Evolutionary conservation across 1,139 yeast species (phyloP), one percentile per base, ranked within the genome.

Genomic region (Sugiyamaella paludigena): DNA sequence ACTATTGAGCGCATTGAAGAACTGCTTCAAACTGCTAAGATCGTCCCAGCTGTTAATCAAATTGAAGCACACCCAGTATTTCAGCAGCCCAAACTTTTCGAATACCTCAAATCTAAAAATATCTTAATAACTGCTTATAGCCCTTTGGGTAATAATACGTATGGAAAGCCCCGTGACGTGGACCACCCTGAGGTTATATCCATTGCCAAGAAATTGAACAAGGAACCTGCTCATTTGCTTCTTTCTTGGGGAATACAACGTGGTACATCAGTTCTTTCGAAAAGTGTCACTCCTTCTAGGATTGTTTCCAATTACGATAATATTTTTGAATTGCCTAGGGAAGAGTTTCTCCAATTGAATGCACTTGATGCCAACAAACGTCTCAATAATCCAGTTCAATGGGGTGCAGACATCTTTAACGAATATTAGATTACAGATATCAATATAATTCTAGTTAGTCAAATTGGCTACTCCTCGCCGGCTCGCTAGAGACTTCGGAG

Each of bases 31-130:
- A 80, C 80, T 49, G 83, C 86, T 56, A 78, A 73, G 58, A 80
- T 87, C 63, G 78, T 73, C 62, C 96, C 96, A 44, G 87, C 84
- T 45, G 87, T 79, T 50, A 76, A 85, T 62, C 96, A 88, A 71
- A 83, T 88, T 63, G 96, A 88, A 73, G 91, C 84, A 69, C 96
- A 87, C 68, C 95, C 95, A 56, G 87, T 85, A 73, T 76, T 87
- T 67, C 86, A 83, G 59, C 96, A 87, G 71, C 78, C 78, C 53
- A 75, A 76, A 60, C 75, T 87, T 64, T 68, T 86, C 53, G 77
- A 81, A 58, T 86, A 71, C 63, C 84, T 78, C 54, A 79, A 84
- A 66, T 63, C 69, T 38, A 69, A 79, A 56, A 81, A 77, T 43
- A 79, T 87, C 62, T 82, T 81, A 48, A 75, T 87, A 58, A 84